Base-by-base conservation (phyloP, 2,329 filamentous ascomycete species). In the Calonectria multiphialidica region DNA sequence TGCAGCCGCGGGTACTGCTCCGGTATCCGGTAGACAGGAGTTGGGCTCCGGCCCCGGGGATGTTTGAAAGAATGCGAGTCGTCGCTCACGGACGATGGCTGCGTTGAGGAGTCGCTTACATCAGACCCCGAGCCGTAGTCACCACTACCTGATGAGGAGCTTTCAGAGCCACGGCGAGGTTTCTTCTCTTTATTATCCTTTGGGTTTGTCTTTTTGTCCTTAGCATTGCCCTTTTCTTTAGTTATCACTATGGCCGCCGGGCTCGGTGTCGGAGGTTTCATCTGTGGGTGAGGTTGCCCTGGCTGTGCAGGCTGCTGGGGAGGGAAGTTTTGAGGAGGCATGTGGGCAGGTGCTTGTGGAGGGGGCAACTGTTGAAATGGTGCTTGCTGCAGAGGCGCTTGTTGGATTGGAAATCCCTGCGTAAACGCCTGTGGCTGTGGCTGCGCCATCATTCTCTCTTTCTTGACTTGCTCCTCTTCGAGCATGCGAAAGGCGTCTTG, bases 401-500 rank as follows among this genome's bases (percentile, higher is more conserved):
- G 62, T n/a, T 65, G 42, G n/a, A 25, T n/a, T 6, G n/a, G 64
- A 28, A 33, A 37, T 23, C 28, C 70, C n/a, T 49, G 55, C 23
- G 25, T 13, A 5, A 2, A 55, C 6, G 10, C 1, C 16, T 72
- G 75, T 8, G n/a, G 5, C 16, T 70, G 71, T 25, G 23, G 59
- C 44, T 35, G 23, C n/a, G 49, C 42, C 28, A 67, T 61, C 65
- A 57, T 59, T 25, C 21, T 40, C 18, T 44, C 62, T 40, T 50
- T 66, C 28, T 74, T 72, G 21, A 30, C 75, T 28, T 78, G 71
- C 44, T 72, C 66, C 18, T 80, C 78, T 7, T 75, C 57, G 35
- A 80, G 73, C 74, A 83, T 80, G 33, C 68, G 74, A 65, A 81
- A 49, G 47, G 78, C 77, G 67, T 84, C 77, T 8, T 81, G 81